Percentiles rank a stretch among this genome's conserved stretches.
Conservation (phyloP, 495 filamentous ascomycete species). For the Tirmania nivea region DNA sequence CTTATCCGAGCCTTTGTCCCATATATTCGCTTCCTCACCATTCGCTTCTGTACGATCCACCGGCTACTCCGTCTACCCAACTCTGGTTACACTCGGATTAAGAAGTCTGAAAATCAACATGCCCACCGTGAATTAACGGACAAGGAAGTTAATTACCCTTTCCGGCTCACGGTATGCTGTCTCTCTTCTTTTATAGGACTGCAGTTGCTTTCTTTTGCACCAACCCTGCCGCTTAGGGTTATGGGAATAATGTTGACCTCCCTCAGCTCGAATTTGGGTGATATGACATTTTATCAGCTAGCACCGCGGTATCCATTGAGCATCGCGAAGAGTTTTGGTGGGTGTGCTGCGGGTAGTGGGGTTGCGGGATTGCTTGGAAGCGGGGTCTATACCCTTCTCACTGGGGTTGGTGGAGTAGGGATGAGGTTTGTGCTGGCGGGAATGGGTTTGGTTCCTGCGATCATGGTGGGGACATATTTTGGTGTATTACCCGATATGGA, state of each 20-base stretch:
- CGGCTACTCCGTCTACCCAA: background rate
- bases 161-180: conserved; percentile 10
- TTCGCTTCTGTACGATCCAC: conserved; percentile 1
- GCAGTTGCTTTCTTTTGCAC: conserved; percentile 9
- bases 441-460: conserved; percentile 6
- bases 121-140: background rate
- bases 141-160: conserved; percentile 11
- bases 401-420: conserved; percentile 3
- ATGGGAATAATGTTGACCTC: conserved; percentile 10
- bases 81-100: background rate
- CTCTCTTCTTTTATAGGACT: conserved; percentile 10
- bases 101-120: background rate
- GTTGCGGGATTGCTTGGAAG: conserved; percentile 10
- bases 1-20: conserved; percentile 12
- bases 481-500: conserved; percentile 5
- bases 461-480: conserved; percentile 7
- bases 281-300: conserved; percentile 16
- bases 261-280: conserved; percentile 11
- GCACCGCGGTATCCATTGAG: conserved; percentile 7
- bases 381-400: conserved; percentile 8
- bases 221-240: conserved; percentile 6
- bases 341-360: conserved; percentile 11
- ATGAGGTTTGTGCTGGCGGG: conserved; percentile 7
- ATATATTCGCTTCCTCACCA: conserved; percentile 10
- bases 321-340: conserved; percentile 9